These are phyloP conservation scores for Phytophthora tentaculata DNA, from an alignment of 352 stramenopile species.

Conservation along the genomic window DNA sequence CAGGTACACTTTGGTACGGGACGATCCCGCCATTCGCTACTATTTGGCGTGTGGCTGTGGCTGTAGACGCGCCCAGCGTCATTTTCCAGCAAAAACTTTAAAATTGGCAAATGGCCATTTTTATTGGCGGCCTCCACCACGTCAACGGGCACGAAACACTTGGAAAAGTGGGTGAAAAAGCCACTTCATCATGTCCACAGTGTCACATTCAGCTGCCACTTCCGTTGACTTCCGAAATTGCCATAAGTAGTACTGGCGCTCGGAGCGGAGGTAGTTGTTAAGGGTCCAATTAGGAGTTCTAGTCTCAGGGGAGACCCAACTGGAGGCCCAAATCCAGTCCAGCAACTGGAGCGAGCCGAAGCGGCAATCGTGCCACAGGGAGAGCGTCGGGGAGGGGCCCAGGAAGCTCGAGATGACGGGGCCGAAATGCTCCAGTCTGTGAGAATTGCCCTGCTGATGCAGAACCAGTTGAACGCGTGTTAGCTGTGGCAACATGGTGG, in stretches of 20 bases:
- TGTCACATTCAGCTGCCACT: constrained; percentile 7
- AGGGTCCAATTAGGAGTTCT: constrained; percentile 2
- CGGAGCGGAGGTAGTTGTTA: constrained; percentile 7
- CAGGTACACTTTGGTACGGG: too few species aligned
- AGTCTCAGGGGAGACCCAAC: background rate
- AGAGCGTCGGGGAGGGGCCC: background rate
- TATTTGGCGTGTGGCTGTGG: too few species aligned
- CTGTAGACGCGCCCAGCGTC: too few species aligned
- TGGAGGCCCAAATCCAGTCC: too few species aligned
- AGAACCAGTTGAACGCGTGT: too few species aligned
- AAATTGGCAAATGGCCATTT: constrained; percentile 1
- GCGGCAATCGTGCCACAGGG: background rate
- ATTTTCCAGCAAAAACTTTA: too few species aligned
- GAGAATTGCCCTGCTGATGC: too few species aligned
- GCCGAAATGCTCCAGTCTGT: too few species aligned
- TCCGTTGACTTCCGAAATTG: constrained; percentile 6
- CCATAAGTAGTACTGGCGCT: constrained; percentile 7
- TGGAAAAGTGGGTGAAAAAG: background rate
- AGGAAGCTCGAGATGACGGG: constrained; percentile 9
- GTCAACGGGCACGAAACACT: background rate
- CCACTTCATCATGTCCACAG: constrained; percentile 15
- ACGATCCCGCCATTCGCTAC: too few species aligned
- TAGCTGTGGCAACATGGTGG: too few species aligned
- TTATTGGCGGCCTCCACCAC: background rate
- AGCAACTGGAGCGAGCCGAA: constrained; percentile 8